Percentiles rank a stretch among this genome's conserved stretches.
Evolutionary conservation across 805 yeast species (phyloP).

Genomic region (Pichia heedii): DNA sequence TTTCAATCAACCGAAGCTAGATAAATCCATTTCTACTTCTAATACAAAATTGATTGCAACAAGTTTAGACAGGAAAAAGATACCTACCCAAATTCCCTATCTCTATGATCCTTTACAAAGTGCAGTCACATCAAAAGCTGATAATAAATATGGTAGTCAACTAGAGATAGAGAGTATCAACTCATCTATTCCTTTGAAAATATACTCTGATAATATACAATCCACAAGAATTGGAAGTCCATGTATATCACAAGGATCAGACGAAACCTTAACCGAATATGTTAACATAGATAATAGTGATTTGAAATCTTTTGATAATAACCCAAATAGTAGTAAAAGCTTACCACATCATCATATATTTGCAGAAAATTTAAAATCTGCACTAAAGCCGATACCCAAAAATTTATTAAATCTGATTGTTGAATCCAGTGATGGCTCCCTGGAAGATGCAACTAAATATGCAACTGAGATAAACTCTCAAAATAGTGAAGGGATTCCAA

Average conservation of each 20-base stretch:
- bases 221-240: conserved; percentile 1
- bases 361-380: conserved; percentile 25
- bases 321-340: conserved; percentile 24
- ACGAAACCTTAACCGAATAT: conserved; percentile 3
- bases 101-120: conserved; percentile 4
- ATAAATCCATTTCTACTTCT: background rate
- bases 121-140: background rate
- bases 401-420: conserved; percentile 41
- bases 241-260: conserved; percentile 3
- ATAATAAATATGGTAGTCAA: background rate
- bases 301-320: background rate
- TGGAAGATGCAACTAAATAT: conserved; percentile 57
- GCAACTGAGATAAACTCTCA: conserved; percentile 62
- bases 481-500: conserved; percentile 52
- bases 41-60: too few species aligned
- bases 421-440: conserved; percentile 50
- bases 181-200: conserved; percentile 4
- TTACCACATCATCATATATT: conserved; percentile 29
- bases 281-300: background rate
- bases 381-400: conserved; percentile 21
- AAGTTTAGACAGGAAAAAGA: background rate
- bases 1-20: background rate
- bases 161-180: background rate
- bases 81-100: background rate
- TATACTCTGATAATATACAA: conserved; percentile 1